Evolutionary conservation across 345 rosid species (phyloP), one percentile per base, ranked within the genome.

Genomic region (Euclidium syriacum): DNA sequence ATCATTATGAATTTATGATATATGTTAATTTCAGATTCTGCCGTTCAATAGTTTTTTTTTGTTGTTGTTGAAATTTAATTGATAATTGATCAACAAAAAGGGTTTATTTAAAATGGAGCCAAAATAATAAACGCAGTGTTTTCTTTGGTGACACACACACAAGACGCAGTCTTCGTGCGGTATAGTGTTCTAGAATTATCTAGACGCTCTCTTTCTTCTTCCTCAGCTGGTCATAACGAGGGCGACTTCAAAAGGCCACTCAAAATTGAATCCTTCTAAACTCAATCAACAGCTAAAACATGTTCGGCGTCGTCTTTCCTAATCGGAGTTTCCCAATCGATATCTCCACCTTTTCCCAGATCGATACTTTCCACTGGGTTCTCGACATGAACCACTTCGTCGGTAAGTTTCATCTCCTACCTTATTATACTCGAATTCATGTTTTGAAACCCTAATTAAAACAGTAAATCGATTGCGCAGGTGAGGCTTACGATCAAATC

Each of bases 311-410:
- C 2, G 90, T 94, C 32, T 94, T 94, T 75, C 99, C 99, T 2
- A 83, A 94, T 66, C 81, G 97, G 60, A 94, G 99, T 72, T 94
- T 87, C 77, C 99, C 99, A 1, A 75, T 94, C 67, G 97, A 90
- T 70, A 87, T 87, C 51, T 90, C 99, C 59, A 66, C 87, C 32
- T 94, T 94, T 73, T 29, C 83, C 58, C 99, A 94, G 75, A 87
- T 94, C 76, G 97, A 85, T 64, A 87, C 95, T 18, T 78, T 81
- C 70, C 96, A 94, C 48, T 94, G 97, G 99, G 65, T 94, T 17
- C 99, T 94, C 58, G 97, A 94, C 81, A 94, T 90, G 97, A 94
- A 87, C 79, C 79, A 83, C 44, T 90, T 94, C 75, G 98, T 92
- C 18, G 98, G 95, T 85, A 75, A 59, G 48, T 35, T 3, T 20